Evolutionary conservation across 345 rosid species (phyloP), one percentile per base, ranked within the genome.

Genomic region (Zanthoxylum bungeanum): DNA sequence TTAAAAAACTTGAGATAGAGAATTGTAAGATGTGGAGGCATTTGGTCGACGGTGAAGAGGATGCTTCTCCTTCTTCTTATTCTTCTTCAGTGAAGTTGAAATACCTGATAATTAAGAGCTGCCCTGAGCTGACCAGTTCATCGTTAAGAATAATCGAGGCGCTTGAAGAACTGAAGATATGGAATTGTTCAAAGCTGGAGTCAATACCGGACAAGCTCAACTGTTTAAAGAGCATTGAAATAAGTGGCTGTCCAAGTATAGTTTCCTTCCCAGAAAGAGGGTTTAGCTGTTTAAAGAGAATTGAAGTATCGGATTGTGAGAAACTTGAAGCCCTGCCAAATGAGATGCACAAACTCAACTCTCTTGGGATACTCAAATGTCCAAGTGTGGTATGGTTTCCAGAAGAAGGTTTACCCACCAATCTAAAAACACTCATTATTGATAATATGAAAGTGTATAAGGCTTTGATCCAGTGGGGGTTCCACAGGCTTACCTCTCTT

Each of bases 111-210:
- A 60, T 60, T 7, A 2, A 5, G 2, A 2, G 4, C 8, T 60
- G 64, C 64, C 24, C 27, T 1, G 14, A 34, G 40, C 64, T 34
- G 27, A 9, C 25, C 12, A 3, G 25, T 3, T 59, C 33, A 19
- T 59, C 64, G 21, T 19, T 19, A 55, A 12, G 60, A 1, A 4
- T 33, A 9, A 42, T 19, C 34, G 25, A 60, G 27, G 42, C 44
- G 1, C 62, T 31, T 31, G 37, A 31, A 58, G 8, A 2, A 21
- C 16, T 60, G 12, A 0, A 1, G 0, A 28, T 57, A 57, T 9
- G 17, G 6, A 10, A 55, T 9, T 68, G 72, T n/a, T 27, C 36
- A 14, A 68, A 55, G 52, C 37, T 68, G 21, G 63, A 68, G 24
- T 56, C 72, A 9, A 1, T 53, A 3, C 61, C 71, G 0, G 7